Conservation (phyloP, 1,139 yeast species). For the Meyerozyma elateridarum region DNA sequence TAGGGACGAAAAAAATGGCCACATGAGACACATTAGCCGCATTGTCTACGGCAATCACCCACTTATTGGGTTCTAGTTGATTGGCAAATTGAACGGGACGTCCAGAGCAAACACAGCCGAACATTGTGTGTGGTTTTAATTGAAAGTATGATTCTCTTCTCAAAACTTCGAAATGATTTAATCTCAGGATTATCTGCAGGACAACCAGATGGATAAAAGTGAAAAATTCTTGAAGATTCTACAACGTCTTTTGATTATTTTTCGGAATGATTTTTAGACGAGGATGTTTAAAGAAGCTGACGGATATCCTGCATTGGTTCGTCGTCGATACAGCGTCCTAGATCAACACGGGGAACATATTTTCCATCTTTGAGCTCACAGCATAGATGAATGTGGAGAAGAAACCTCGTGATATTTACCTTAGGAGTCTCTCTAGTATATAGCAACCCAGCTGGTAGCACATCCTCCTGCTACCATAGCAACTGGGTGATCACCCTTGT, state of each 20-base stretch:
- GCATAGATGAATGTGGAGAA: slow-evolving; percentile 72
- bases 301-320: slow-evolving; percentile 8
- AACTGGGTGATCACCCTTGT: slow-evolving; percentile 20
- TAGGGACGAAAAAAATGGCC: slow-evolving; percentile 74
- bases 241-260: background rate
- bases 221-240: slow-evolving; percentile 1
- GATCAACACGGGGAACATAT: slow-evolving; percentile 69
- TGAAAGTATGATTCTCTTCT: too few species aligned
- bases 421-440: slow-evolving; percentile 21
- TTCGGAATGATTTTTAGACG: slow-evolving; percentile 2
- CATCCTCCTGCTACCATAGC: slow-evolving; percentile 37
- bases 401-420: slow-evolving; percentile 65
- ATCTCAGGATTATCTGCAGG: slow-evolving; percentile 2
- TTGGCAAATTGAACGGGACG: slow-evolving; percentile 51
- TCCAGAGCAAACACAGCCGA: slow-evolving; percentile 56
- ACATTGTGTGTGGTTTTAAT: slow-evolving; percentile 26
- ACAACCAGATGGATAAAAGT: background rate
- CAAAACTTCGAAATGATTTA: too few species aligned
- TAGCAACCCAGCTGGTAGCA: slow-evolving; percentile 41
- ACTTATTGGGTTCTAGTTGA: slow-evolving; percentile 62
- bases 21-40: slow-evolving; percentile 67
- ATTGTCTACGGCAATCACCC: slow-evolving; percentile 55
- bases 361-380: slow-evolving; percentile 64
- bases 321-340: slow-evolving; percentile 63
- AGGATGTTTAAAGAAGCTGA: slow-evolving; percentile 4